Conservation (phyloP, 2,329 filamentous ascomycete species). For the Ophiostoma triangulosporum region DNA sequence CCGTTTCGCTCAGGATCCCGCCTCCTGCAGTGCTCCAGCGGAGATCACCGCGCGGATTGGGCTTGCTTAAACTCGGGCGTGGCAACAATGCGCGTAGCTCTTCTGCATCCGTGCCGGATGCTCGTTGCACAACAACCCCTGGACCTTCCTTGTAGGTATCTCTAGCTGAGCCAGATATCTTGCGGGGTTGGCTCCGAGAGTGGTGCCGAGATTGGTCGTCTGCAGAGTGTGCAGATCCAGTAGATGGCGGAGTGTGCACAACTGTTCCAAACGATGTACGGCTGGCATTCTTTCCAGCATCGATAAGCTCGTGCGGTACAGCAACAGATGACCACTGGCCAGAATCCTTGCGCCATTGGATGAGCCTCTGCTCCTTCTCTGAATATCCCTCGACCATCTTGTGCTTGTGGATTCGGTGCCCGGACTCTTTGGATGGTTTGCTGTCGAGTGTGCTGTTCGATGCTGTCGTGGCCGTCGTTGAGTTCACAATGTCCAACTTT, state of each 20-base stretch:
- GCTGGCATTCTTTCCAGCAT: not conserved
- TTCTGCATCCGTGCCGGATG: not conserved
- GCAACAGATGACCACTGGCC: slow-evolving; percentile 36
- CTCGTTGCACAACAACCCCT: not conserved
- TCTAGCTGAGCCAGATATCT: not conserved
- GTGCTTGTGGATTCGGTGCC: slow-evolving; percentile 21
- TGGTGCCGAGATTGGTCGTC: not conserved
- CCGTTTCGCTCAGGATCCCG: not conserved
- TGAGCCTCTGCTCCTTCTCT: slow-evolving; percentile 18
- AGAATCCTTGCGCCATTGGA: slow-evolving; percentile 31
- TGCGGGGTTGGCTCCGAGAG: not conserved
- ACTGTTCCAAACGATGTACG: slow-evolving; percentile 25
- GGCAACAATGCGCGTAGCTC: not conserved
- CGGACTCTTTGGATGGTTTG: slow-evolving; percentile 7
- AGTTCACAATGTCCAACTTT: slow-evolving; percentile 35
- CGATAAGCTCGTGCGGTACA: not conserved
- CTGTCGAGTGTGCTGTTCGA: slow-evolving; percentile 23
- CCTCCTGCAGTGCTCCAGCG: not conserved
- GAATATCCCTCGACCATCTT: slow-evolving; percentile 28
- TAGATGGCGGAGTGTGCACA: slow-evolving; percentile 21
- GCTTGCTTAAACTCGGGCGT: slow-evolving; percentile 1
- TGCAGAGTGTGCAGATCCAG: not conserved
- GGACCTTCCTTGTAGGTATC: not conserved
- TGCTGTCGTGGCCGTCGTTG: slow-evolving; percentile 30
- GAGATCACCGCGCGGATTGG: slow-evolving; percentile 4